Conservation (phyloP, 148 eudicot genomes). For the Chenopodium berlandieri region DNA sequence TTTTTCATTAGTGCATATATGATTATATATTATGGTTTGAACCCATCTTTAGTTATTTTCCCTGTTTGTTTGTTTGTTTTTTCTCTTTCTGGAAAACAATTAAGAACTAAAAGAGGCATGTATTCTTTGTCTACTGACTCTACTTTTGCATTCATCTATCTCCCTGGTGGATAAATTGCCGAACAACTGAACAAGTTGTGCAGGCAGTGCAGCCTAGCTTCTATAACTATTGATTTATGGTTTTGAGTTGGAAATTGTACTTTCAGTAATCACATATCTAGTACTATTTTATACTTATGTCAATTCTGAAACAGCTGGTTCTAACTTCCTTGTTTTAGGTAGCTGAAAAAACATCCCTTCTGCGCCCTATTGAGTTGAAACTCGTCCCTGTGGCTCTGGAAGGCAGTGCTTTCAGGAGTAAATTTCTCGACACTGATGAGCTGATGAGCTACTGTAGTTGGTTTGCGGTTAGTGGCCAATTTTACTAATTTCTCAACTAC, state of each 20-base stretch:
- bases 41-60: background rate
- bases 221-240: background rate
- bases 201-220: background rate
- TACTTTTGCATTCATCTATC: background rate
- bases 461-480: slow-evolving; percentile 63
- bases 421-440: slow-evolving; percentile 81
- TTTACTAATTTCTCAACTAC: background rate
- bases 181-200: background rate
- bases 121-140: background rate
- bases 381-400: slow-evolving; percentile 83
- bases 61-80: background rate
- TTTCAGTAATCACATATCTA: background rate
- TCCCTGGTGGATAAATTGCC: background rate
- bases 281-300: background rate
- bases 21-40: background rate
- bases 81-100: background rate
- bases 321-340: slow-evolving; percentile 47
- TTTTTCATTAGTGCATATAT: too few species aligned
- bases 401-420: slow-evolving; percentile 84
- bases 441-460: slow-evolving; percentile 83
- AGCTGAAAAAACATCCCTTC: slow-evolving; percentile 85
- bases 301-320: slow-evolving; percentile 1
- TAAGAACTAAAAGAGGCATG: background rate
- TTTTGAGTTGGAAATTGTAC: background rate
- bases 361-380: slow-evolving; percentile 76